Evolutionary conservation across 352 stramenopile genomes (phyloP).

Genomic region (Aphanomyces cochlioides): DNA sequence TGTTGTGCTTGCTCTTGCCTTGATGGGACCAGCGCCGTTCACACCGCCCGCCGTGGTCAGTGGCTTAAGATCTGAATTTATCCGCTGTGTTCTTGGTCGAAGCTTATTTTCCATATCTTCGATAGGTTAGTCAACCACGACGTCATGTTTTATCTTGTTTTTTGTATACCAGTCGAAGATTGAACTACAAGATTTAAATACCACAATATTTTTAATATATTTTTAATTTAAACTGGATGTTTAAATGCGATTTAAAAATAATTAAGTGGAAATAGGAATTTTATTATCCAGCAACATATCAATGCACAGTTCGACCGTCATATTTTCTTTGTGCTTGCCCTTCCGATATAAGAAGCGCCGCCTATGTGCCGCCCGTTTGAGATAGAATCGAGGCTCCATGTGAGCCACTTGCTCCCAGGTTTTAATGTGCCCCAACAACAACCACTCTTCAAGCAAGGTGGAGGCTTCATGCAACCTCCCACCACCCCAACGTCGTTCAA

Average conservation of each 20-base stretch:
- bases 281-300: no score
- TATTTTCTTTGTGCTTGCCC: conserved; percentile 20
- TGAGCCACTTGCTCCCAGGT: conserved; percentile 14
- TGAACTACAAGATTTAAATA: background rate
- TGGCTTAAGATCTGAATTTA: no score
- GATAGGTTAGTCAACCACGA: no score
- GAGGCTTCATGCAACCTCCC: background rate
- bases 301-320: background rate
- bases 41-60: no score
- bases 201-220: background rate
- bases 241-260: no score
- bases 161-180: conserved; percentile 6
- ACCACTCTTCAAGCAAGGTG: background rate
- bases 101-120: no score
- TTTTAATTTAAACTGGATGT: background rate
- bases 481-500: background rate
- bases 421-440: conserved; percentile 14
- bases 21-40: no score
- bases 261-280: no score
- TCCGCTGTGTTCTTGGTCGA: no score
- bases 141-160: background rate
- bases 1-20: no score
- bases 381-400: conserved; percentile 19
- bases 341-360: background rate
- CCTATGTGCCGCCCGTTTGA: conserved; percentile 22